Base-by-base conservation (phyloP, 1,139 yeast species). In the Candida glucosophila region DNA sequence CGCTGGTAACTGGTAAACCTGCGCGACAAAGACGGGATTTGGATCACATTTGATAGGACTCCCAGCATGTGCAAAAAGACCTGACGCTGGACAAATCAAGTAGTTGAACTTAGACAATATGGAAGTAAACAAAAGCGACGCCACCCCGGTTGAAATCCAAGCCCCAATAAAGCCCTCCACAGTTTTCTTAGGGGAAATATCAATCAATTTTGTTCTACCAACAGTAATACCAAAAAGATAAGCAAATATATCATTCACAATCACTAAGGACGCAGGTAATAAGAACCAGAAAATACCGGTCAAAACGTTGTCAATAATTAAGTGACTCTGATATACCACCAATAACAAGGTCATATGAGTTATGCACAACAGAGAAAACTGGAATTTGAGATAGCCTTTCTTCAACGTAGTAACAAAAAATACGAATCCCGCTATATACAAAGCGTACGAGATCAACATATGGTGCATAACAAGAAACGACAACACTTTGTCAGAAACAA, bases 161-260 rank as follows among this genome's bases (percentile, higher is more conserved):
- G 97, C 99, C 28, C 99, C 99, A 24, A 88, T 58, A 47, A 90
- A 90, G 3, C 99, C 99, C 57, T 90, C 99, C 15, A 88, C 88
- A 1, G 99, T 90, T 58, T 90, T 90, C 55, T 90, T 90, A 27
- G 99, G 98, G 10, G 95, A 83, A 37, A 90, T 83, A 31, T 82
- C 88, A 44, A 92, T 85, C 44, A 90, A 72, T 48, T 83, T 95
- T 25, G 97, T 88, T 37, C 69, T 73, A 27, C 99, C 99, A 58
- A 90, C 86, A 2, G 97, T 83, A 40, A 90, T 90, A 26, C 99
- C 99, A 58, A 97, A 90, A 32, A 90, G 64, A 50, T 90, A 90
- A 18, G 99, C 98, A 65, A 86, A 88, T 29, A 88, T 86, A 49
- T 90, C 99, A 52, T 90, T 90, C 31, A 86, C 82, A 40, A 90